Conservation (phyloP, 2,329 filamentous ascomycete species). For the Clarireedia monteithiana region DNA sequence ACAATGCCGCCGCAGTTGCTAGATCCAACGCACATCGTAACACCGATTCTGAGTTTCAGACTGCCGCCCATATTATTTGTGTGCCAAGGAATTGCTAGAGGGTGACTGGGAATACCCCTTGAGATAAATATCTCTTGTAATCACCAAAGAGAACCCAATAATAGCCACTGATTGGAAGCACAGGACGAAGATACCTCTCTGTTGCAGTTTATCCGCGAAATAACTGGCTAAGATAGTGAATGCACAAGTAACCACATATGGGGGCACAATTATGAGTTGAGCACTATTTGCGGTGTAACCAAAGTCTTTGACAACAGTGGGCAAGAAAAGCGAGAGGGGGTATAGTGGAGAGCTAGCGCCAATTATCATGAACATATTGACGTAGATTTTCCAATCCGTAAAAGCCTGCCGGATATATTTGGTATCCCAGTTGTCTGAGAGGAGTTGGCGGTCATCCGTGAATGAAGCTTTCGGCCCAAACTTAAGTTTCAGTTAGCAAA, state of each 20-base stretch:
- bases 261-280: constrained; percentile 41
- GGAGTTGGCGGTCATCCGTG: constrained; percentile 57
- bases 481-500: not conserved
- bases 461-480: too few relatives aligned
- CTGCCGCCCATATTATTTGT: constrained; percentile 87
- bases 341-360: constrained; percentile 46
- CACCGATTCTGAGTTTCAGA: constrained; percentile 79
- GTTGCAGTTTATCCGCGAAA: constrained; percentile 62
- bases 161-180: constrained; percentile 61
- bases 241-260: constrained; percentile 55
- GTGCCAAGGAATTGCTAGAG: constrained; percentile 80
- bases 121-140: constrained; percentile 43
- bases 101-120: constrained; percentile 78
- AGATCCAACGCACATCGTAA: constrained; percentile 85
- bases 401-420: constrained; percentile 50
- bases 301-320: constrained; percentile 39
- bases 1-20: constrained; percentile 75
- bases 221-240: constrained; percentile 63
- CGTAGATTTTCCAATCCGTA: constrained; percentile 46
- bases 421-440: constrained; percentile 54
- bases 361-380: constrained; percentile 46
- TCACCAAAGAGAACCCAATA: constrained; percentile 69
- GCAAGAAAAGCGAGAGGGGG: constrained; percentile 35
- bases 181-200: constrained; percentile 64
- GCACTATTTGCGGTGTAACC: constrained; percentile 47